These are phyloP conservation scores for Solanum chiquidenum DNA, from an alignment of 257 asterid genomes.

Conservation along the genomic window DNA sequence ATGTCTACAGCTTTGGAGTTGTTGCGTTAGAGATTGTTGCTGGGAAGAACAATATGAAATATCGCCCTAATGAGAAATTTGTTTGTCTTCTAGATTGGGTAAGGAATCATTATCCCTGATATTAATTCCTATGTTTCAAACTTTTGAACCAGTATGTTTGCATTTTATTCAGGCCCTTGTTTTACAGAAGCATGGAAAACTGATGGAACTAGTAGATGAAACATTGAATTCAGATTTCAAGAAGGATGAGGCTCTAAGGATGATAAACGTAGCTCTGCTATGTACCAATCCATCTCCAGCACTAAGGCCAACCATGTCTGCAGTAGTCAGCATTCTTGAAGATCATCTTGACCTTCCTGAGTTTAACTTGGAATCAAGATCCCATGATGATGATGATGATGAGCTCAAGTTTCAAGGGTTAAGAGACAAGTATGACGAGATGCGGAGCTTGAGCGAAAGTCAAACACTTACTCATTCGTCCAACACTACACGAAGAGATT, in stretches of 20 bases:
- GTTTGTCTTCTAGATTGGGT: slow-evolving; percentile 65
- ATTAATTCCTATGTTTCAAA: neutral
- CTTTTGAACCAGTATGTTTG: neutral
- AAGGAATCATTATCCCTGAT: neutral
- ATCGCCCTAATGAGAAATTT: slow-evolving; percentile 33
- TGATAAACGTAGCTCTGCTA: slow-evolving; percentile 39
- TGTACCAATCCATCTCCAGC: slow-evolving; percentile 61
- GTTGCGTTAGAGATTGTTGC: slow-evolving; percentile 53
- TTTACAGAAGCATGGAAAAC: slow-evolving; percentile 30
- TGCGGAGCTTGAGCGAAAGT: slow-evolving; percentile 8
- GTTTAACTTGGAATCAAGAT: too few relatives aligned
- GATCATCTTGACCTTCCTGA: too few relatives aligned
- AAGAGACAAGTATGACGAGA: slow-evolving; percentile 27
- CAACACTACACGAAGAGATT: neutral
- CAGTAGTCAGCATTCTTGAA: too few relatives aligned
- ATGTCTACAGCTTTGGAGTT: slow-evolving; percentile 59
- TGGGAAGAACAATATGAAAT: slow-evolving; percentile 47
- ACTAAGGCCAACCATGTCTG: too few relatives aligned
- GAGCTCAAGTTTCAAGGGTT: slow-evolving; percentile 28
- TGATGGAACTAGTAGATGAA: slow-evolving; percentile 47
- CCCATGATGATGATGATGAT: too few relatives aligned
- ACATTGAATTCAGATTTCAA: slow-evolving; percentile 25
- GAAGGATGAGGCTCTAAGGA: slow-evolving; percentile 29
- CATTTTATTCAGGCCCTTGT: slow-evolving; percentile 37
- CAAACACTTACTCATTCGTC: neutral